Conservation (phyloP, 495 filamentous ascomycete genomes). For the Lindgomyces ingoldianus region DNA sequence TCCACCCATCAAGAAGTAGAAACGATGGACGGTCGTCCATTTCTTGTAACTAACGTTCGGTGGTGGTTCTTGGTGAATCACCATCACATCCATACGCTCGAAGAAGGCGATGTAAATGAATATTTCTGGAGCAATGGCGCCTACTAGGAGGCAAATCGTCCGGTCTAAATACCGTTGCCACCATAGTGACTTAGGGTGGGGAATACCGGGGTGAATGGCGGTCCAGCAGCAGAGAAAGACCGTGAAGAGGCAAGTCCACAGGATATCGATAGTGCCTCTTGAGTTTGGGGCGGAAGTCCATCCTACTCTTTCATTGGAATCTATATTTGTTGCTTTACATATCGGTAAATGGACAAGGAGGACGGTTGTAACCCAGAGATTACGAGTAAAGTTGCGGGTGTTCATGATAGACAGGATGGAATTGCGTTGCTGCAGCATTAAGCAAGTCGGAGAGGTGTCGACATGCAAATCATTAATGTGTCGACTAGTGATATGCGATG, state of each 20-base stretch:
- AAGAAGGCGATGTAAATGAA: constrained; percentile 9
- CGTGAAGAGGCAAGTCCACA: constrained; percentile 15
- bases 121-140: not conserved
- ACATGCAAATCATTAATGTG: too few relatives aligned
- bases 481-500: too few relatives aligned
- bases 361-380: not conserved
- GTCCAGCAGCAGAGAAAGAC: constrained; percentile 9
- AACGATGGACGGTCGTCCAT: not conserved
- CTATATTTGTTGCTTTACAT: not conserved
- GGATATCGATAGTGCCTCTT: constrained; percentile 10
- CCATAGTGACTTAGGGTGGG: not conserved
- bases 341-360: not conserved
- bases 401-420: too few relatives aligned
- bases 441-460: too few relatives aligned
- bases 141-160: not conserved
- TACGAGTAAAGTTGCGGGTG: too few relatives aligned
- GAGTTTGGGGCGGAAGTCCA: not conserved
- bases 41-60: not conserved
- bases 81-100: not conserved
- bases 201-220: not conserved
- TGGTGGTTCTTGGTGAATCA: not conserved
- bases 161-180: not conserved
- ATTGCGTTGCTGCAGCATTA: too few relatives aligned
- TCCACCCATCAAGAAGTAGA: not conserved
- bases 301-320: not conserved